Conservation (phyloP, 1,139 yeast genomes). For the Scheffersomyces lignicola region DNA sequence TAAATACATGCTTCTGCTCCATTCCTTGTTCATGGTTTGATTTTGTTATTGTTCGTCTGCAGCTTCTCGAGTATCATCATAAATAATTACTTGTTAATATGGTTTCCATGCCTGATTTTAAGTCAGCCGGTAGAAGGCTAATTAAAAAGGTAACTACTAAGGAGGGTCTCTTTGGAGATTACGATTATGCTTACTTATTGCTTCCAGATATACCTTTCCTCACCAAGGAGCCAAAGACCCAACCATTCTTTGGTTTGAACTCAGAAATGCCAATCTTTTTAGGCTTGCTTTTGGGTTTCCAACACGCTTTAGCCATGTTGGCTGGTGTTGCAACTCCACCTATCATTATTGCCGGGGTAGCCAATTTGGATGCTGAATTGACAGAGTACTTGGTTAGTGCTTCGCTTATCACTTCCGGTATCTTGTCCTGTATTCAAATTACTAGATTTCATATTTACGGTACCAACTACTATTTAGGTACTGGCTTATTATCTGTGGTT, state of each 20-base stretch:
- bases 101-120: slow-evolving; percentile 6
- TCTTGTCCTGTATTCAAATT: slow-evolving; percentile 74
- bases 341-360: slow-evolving; percentile 59
- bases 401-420: slow-evolving; percentile 73
- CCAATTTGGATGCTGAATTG: slow-evolving; percentile 50
- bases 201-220: slow-evolving; percentile 74
- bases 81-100: neutral
- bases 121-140: slow-evolving; percentile 21
- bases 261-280: slow-evolving; percentile 76
- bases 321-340: slow-evolving; percentile 94
- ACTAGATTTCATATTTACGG: slow-evolving; percentile 73
- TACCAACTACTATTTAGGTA: slow-evolving; percentile 77
- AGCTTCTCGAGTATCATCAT: neutral
- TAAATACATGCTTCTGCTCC: too few relatives aligned
- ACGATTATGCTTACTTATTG: slow-evolving; percentile 76
- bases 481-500: slow-evolving; percentile 84
- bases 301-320: slow-evolving; percentile 85
- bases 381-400: slow-evolving; percentile 76
- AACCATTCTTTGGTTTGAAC: slow-evolving; percentile 80
- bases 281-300: slow-evolving; percentile 78
- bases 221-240: slow-evolving; percentile 48
- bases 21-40: too few relatives aligned
- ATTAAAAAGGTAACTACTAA: slow-evolving; percentile 58
- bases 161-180: slow-evolving; percentile 80
- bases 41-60: neutral